These are phyloP conservation scores for Besnoitia besnoiti DNA, from an alignment of 169 alveolate species.

Conservation along the genomic window DNA sequence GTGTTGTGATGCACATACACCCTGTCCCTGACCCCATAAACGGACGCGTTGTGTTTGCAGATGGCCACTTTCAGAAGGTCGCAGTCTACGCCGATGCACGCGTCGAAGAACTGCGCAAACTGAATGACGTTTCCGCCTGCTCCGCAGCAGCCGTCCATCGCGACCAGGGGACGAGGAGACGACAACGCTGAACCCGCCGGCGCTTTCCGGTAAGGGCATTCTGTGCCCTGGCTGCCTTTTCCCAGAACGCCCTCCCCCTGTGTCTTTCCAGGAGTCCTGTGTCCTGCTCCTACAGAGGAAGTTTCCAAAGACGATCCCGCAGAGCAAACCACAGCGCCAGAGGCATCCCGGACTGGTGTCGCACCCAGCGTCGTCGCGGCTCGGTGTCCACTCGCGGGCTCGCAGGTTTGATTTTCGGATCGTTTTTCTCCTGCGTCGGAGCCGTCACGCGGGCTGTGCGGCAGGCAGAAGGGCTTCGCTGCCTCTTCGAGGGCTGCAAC, in stretches of 20 bases:
- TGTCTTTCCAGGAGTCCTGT: not conserved
- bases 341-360: too few relatives aligned
- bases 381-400: too few relatives aligned
- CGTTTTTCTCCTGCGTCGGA: too few relatives aligned
- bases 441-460: too few relatives aligned
- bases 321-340: too few relatives aligned
- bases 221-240: not conserved
- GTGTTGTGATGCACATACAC: conserved; percentile 33
- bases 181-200: not conserved
- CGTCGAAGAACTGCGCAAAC: conserved; percentile 54
- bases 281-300: too few relatives aligned
- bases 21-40: not conserved
- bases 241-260: not conserved
- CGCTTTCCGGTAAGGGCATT: not conserved
- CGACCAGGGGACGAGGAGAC: not conserved
- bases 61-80: conserved; percentile 46
- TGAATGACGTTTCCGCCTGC: conserved; percentile 62
- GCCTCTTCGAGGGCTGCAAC: too few relatives aligned
- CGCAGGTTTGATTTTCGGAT: too few relatives aligned
- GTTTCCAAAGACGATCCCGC: too few relatives aligned
- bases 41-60: conserved; percentile 50
- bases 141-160: conserved; percentile 62
- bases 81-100: conserved; percentile 57
- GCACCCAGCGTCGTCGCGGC: too few relatives aligned
- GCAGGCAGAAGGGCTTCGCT: too few relatives aligned